A percentile compares a stretch with the other conserved stretches of the same genome.
phyloP scores from a whole-genome alignment of 2,329 filamentous ascomycete genomes.

The Talaromyces amestolkiae region DNA sequence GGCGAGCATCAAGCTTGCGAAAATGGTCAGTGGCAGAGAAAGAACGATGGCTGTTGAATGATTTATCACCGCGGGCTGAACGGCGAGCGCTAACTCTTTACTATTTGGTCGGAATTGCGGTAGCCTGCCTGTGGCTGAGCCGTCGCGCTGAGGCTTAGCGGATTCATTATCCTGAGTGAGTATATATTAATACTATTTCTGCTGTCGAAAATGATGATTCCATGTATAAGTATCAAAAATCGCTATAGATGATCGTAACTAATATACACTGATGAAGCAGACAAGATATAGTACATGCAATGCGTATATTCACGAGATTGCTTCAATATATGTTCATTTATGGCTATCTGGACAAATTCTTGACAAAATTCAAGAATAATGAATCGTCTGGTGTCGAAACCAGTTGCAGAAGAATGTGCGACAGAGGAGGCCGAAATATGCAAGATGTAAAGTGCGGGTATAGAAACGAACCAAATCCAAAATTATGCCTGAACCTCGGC shows the following conservation, averaged over 20 bases:
- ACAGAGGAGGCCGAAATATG: neutral
- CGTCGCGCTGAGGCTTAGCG: neutral
- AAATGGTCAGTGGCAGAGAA: neutral
- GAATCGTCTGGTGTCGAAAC: neutral
- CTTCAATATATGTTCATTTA: neutral
- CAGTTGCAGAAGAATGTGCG: neutral
- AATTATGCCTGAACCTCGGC: conserved; percentile 13
- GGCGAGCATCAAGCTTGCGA: neutral
- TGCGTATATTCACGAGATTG: neutral
- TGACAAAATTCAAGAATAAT: neutral
- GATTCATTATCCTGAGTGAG: no score
- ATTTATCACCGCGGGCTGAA: neutral
- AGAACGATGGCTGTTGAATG: neutral
- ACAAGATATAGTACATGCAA: conserved; percentile 13
- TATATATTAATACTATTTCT: no score
- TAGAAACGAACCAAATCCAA: neutral
- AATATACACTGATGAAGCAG: conserved; percentile 9
- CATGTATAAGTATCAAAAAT: neutral
- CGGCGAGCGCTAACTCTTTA: neutral
- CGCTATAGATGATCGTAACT: neutral
- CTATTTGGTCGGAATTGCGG: conserved; percentile 1
- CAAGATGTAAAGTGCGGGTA: neutral
- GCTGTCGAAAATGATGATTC: neutral
- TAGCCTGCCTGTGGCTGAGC: conserved; percentile 11
- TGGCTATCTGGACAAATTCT: neutral